phyloP scores from a whole-genome alignment of 805 yeast genomes.

The Jamesozyma jinghongensis region DNA sequence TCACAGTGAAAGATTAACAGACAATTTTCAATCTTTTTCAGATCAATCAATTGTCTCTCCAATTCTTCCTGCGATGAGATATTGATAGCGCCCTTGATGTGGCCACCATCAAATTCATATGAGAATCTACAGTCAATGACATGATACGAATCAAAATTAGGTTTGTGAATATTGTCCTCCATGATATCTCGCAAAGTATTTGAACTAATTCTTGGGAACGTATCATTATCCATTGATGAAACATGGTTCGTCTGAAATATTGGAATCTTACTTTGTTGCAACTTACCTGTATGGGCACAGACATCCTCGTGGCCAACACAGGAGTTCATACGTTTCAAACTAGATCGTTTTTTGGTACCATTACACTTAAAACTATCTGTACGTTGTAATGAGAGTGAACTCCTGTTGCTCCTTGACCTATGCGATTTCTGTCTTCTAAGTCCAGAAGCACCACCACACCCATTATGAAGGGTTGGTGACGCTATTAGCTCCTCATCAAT shows the following conservation, averaged over 20 bases:
- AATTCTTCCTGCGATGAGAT: slow-evolving; percentile 60
- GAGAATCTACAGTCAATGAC: slow-evolving; percentile 87
- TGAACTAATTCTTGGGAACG: slow-evolving; percentile 39
- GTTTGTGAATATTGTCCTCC: slow-evolving; percentile 28
- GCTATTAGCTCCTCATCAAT: not conserved
- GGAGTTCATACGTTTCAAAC: slow-evolving; percentile 2
- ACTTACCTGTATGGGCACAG: not conserved
- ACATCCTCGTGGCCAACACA: not conserved
- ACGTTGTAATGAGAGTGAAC: not conserved
- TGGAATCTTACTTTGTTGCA: not conserved
- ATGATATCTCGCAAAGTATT: slow-evolving; percentile 35
- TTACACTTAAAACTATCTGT: slow-evolving; percentile 2
- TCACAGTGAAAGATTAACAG: slow-evolving; percentile 89
- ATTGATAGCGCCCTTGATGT: slow-evolving; percentile 75
- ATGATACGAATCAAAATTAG: slow-evolving; percentile 45
- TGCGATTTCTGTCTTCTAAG: not conserved
- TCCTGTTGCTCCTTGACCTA: not conserved
- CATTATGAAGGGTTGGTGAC: not conserved
- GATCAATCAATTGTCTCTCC: slow-evolving; percentile 43
- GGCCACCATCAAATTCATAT: slow-evolving; percentile 91
- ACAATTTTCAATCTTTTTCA: not conserved
- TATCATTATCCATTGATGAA: slow-evolving; percentile 28
- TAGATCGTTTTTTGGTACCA: not conserved
- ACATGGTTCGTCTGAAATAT: not conserved
- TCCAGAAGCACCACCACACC: not conserved